Evolutionary conservation across 208 protist species (phyloP), one percentile per base, ranked within the genome.

Genomic region (Acanthamoeba royreba): DNA sequence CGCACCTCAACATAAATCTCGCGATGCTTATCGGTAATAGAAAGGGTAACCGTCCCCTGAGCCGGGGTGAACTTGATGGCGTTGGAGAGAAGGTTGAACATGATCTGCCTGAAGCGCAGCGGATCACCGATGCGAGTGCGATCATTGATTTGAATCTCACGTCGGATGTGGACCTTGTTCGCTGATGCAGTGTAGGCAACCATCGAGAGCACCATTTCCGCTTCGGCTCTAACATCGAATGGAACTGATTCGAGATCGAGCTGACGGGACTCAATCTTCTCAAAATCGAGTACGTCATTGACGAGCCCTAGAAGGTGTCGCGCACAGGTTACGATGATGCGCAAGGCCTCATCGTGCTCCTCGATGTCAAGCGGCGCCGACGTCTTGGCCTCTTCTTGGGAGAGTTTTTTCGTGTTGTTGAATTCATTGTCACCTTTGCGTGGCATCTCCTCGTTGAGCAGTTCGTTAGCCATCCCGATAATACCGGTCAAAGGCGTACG

Each of bases 61-160:
- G 42, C 25, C 28, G 52, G 88, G 0, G 95, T 96, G 61, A 92
- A 92, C 87, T 92, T 92, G 52, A 92, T 49, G 33, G 87, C 87
- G 31, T 92, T 92, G 87, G 40, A 55, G 17, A 92, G 55, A 0
- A 92, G 53, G 87, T 92, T 92, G 87, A 92, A 92, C 42, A 79
- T 31, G 28, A 92, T 61, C 61, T 92, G 87, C 1, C 87, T 35
- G 28, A 92, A 92, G n/a, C 87, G n/a, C 49, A 83, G 66, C 74
- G 90, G 49, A 47, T 96, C 95, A 19, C 95, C 93, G 31, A 86
- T n/a, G 43, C 83, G 83, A 7, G 22, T 17, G 33, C 35, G 31
- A 42, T 66, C 31, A 3, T 1, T 35, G 3, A 43, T 33, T 25
- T 8, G 7, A 2, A 33, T 17, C 83, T 52, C 19, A 43, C 47